phyloP scores from a whole-genome alignment of 306 rosid genomes.

The Aeschynomene evenia region DNA sequence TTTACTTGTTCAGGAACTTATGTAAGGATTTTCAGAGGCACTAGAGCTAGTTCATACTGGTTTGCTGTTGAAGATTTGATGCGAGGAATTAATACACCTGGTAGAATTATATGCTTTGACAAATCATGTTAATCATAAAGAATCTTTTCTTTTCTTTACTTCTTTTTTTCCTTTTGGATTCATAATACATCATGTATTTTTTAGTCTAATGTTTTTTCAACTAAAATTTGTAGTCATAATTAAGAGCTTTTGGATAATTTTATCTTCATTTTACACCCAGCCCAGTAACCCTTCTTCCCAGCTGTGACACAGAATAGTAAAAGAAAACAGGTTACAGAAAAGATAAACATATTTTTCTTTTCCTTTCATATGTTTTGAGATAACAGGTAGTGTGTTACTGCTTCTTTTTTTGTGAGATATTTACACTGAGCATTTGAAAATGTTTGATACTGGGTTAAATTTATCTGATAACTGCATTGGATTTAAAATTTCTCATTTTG shows the following conservation, averaged over 20 bases:
- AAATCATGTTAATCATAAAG: constrained; percentile 19
- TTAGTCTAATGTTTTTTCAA: background rate
- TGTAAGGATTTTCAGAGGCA: constrained; percentile 1
- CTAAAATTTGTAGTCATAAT: background rate
- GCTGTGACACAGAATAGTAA: background rate
- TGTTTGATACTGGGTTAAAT: constrained; percentile 1
- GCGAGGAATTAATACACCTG: constrained; percentile 21
- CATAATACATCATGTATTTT: background rate
- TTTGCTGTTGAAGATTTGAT: constrained; percentile 20
- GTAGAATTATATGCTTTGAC: constrained; percentile 26
- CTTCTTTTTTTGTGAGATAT: constrained; percentile 1
- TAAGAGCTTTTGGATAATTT: background rate
- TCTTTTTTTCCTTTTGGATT: background rate
- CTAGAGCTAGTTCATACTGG: background rate
- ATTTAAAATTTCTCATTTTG: background rate
- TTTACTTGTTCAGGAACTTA: constrained; percentile 15
- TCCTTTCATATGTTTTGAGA: background rate
- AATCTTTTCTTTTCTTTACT: background rate
- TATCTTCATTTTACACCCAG: background rate
- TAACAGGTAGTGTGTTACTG: background rate
- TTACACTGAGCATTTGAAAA: background rate
- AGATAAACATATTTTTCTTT: background rate
- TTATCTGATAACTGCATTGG: constrained; percentile 8
- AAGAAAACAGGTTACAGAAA: constrained; percentile 14
- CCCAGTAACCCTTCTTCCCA: constrained; percentile 8